These are phyloP conservation scores for Raddia guianensis DNA, from an alignment of 176 grass and related monocot genomes.

Conservation along the genomic window DNA sequence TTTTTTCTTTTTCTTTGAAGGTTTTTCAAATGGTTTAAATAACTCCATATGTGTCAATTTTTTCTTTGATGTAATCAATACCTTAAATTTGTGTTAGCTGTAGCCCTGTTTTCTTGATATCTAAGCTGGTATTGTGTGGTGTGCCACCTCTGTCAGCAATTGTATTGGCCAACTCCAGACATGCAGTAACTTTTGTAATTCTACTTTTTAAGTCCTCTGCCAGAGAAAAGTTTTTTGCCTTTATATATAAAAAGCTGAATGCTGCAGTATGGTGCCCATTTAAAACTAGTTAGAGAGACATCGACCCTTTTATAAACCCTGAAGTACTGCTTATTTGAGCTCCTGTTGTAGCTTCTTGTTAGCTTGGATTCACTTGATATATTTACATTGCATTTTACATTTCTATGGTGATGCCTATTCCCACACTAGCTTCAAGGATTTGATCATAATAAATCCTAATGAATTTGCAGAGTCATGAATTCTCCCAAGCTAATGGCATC, in stretches of 20 bases:
- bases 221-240: background rate
- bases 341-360: slow-evolving; percentile 9
- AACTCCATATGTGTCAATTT: background rate
- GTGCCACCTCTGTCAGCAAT: background rate
- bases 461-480: slow-evolving; percentile 51
- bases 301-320: background rate
- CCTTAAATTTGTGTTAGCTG: slow-evolving; percentile 8
- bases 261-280: background rate
- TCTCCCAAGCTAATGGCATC: slow-evolving; percentile 53
- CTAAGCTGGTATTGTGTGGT: slow-evolving; percentile 4
- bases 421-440: slow-evolving; percentile 18
- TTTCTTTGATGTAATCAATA: background rate
- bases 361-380: slow-evolving; percentile 20
- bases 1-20: no score
- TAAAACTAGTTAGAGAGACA: slow-evolving; percentile 17
- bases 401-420: slow-evolving; percentile 27
- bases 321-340: background rate
- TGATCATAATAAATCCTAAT: slow-evolving; percentile 30
- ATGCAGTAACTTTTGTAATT: background rate
- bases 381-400: slow-evolving; percentile 17
- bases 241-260: background rate
- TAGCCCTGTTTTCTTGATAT: slow-evolving; percentile 18
- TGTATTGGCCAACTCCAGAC: background rate
- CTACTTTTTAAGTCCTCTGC: slow-evolving; percentile 12
- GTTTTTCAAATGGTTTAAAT: background rate